Percentiles rank a stretch among this genome's conserved stretches.
These are phyloP conservation scores for Xanthoceras sorbifolium DNA, from an alignment of 345 rosid species.

Conservation along the genomic window DNA sequence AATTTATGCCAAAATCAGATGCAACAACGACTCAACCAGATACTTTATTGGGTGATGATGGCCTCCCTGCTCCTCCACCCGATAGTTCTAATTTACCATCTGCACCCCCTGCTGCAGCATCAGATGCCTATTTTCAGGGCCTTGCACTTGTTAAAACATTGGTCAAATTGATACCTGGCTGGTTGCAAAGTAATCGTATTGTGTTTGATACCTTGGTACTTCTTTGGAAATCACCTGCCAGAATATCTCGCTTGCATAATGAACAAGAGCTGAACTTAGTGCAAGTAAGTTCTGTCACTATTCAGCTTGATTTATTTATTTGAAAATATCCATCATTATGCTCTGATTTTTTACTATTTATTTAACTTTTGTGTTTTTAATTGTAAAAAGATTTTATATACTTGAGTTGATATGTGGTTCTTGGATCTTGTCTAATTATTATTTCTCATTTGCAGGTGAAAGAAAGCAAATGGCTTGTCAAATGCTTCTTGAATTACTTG, in stretches of 20 bases:
- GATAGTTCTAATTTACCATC: constrained; percentile 58
- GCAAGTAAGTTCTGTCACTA: constrained; percentile 55
- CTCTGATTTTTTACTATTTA: background rate
- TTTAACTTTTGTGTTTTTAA: background rate
- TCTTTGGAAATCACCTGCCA: constrained; percentile 93
- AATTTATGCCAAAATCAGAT: constrained; percentile 70
- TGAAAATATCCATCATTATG: background rate
- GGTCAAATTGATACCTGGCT: constrained; percentile 84
- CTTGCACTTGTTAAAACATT: constrained; percentile 85
- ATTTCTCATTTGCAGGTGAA: constrained; percentile 69
- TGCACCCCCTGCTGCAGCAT: constrained; percentile 42
- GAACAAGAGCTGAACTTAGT: constrained; percentile 95
- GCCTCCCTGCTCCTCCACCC: constrained; percentile 50
- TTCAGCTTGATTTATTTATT: background rate
- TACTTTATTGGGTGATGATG: constrained; percentile 65
- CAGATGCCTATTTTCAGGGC: constrained; percentile 93
- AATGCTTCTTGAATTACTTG: constrained; percentile 90
- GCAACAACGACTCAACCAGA: constrained; percentile 55
- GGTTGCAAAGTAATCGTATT: constrained; percentile 82
- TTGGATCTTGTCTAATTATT: constrained; percentile 15
- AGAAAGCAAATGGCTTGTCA: constrained; percentile 99
- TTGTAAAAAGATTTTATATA: background rate
- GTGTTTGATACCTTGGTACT: constrained; percentile 88
- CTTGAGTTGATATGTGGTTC: background rate
- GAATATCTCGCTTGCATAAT: constrained; percentile 83